Base-by-base conservation (phyloP, 768 basidiomycete genomes). In the Mycena capillaripes region DNA sequence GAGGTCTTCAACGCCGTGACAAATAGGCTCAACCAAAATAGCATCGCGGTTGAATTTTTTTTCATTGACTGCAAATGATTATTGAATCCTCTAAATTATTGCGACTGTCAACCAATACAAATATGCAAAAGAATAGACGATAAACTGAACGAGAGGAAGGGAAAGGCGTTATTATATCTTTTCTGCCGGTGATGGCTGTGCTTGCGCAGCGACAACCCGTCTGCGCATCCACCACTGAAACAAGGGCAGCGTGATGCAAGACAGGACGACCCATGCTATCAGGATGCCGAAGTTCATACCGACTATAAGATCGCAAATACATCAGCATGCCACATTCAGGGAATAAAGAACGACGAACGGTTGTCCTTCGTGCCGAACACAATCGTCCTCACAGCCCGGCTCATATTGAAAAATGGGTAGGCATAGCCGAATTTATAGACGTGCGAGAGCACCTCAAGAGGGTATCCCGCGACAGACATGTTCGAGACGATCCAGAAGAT, bases 391-490 rank as follows among this genome's bases (percentile, higher is more conserved):
- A 86, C 85, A 9, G 88, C 85, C 21, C 80, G 78, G 8, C 85
- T 82, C 21, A 91, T 83, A 73, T 90, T 89, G 78, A 89, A 90
- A 70, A 91, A 89, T 3, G 90, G 90, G 79, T 82, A 83, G 1
- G 85, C 89, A 73, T 87, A 89, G 4, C 88, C 90, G 68, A 88
- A 89, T 32, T 82, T 83, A 79, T 84, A 90, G 70, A 89, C 36
- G 40, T 71, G 72, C 0, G 89, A 88, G 12, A 89, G 80, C 10
- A 88, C 77, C 66, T 85, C 83, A 62, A 89, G 81, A 1, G 90
- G 90, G 71, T 84, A 66, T 16, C 29, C 57, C 17, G 40, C 68
- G 2, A 67, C 50, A 6, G 69, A 56, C 30, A 74, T 46, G 55
- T 74, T 74, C n/a, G 69, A 62, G 60, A 81, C 60, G 40, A 83